Base-by-base conservation (phyloP, 371 early-diverging fungal genomes). In the Mucor saturninus region DNA sequence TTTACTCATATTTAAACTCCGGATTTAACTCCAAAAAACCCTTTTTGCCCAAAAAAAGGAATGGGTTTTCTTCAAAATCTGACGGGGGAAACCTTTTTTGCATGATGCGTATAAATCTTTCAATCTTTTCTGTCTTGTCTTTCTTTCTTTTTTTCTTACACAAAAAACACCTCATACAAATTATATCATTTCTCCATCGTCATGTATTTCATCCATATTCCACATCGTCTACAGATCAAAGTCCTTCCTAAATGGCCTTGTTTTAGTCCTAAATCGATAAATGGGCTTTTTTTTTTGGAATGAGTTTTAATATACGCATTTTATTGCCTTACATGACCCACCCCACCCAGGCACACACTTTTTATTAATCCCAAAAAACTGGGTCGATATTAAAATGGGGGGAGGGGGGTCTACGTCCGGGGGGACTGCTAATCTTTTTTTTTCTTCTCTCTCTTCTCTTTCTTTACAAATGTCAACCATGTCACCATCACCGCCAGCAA, bases 261-360 rank as follows among this genome's bases (percentile, higher is more conserved):
- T 35, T 35, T 6, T 35, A 6, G 35, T 35, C 0, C 35, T 6
- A 35, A 35, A 35, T 35, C 8, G 35, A 35, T 6, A 35, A 35
- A 35, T 4, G 35, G 35, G 4, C 35, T 35, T 35, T 35, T 35
- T 35, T 35, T 35, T 35, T 35, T 35, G 35, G 4, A 35, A 35
- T 8, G 79, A 83, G 55, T 74, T 84, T 6, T 88, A 15, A 43
- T 15, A 43, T n/a, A 43, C 3, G 7, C 13, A n/a, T 42, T n/a
- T 43, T 43, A 43, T 43, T n/a, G 43, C 4, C n/a, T 43, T 15
- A 42, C 37, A 54, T 11, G 42, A 39, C 10, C 42, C 21, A 0
- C 21, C 21, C 21, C 21, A 0, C 21, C 21, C 21, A 21, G 21
- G 21, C 5, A 29, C 14, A 30, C 28, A 14, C 14, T 32, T 31